Evolutionary conservation across 2,329 filamentous ascomycete genomes (phyloP).

Genomic region (Talaromyces sp.): DNA sequence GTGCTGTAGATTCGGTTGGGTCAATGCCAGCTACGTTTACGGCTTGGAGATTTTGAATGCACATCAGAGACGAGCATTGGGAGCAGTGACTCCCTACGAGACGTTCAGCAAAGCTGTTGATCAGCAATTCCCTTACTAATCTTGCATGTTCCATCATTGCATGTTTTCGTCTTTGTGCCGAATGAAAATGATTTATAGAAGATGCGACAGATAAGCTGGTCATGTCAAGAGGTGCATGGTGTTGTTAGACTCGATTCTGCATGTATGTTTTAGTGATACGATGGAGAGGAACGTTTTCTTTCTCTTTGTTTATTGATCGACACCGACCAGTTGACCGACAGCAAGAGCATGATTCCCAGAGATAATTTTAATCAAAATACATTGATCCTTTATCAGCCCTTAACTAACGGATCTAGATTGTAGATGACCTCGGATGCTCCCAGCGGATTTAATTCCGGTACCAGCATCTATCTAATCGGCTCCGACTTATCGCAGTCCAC

Average conservation of each 20-base stretch:
- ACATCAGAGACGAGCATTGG: constrained; percentile 84
- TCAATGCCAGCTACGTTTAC: constrained; percentile 96
- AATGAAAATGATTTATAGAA: neutral
- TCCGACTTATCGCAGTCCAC: neutral
- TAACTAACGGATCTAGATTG: neutral
- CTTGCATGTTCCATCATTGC: neutral
- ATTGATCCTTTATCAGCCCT: neutral
- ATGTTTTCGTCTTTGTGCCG: neutral
- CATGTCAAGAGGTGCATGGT: neutral
- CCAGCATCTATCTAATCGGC: neutral
- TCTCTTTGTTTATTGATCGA: neutral
- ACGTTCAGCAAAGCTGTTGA: constrained; percentile 69
- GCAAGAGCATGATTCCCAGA: neutral
- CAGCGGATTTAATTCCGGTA: neutral
- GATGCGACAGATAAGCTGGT: neutral
- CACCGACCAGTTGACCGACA: neutral
- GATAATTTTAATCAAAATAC: neutral
- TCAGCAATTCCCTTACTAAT: constrained; percentile 30
- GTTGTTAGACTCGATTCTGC: neutral
- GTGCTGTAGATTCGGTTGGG: constrained; percentile 81
- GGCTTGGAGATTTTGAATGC: constrained; percentile 84
- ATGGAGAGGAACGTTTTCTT: neutral
- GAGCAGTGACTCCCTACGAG: constrained; percentile 82
- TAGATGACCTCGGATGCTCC: neutral
- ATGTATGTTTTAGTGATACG: neutral